phyloP scores from a whole-genome alignment of 495 filamentous ascomycete genomes.

The Chlorociboria aeruginascens region DNA sequence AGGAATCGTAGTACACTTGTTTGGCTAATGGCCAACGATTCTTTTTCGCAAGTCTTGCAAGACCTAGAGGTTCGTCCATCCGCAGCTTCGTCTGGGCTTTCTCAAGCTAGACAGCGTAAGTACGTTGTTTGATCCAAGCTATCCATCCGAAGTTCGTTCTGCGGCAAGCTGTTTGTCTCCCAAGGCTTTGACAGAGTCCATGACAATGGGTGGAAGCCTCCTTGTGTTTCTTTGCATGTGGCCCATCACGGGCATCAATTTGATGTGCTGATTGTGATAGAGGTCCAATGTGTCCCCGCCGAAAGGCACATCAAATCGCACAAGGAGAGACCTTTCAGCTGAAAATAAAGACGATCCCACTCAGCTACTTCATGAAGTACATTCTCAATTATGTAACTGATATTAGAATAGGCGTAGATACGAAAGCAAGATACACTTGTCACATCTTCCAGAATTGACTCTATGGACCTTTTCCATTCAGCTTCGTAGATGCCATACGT shows the following conservation, averaged over 20 bases:
- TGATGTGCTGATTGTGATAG: neutral
- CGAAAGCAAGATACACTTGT: neutral
- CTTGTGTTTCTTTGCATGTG: no score
- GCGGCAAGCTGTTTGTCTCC: no score
- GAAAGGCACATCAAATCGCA: slow-evolving; percentile 8
- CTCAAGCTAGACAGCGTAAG: no score
- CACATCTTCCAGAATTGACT: neutral
- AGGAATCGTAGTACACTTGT: no score
- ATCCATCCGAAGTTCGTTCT: no score
- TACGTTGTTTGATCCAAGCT: no score
- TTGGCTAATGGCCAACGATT: no score
- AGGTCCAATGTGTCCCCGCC: slow-evolving; percentile 7
- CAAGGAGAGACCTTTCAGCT: slow-evolving; percentile 1
- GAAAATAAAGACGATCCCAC: slow-evolving; percentile 4
- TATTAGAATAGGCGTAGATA: neutral
- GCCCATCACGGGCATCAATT: neutral
- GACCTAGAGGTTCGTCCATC: no score
- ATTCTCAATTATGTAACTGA: slow-evolving; percentile 1
- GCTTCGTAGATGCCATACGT: neutral
- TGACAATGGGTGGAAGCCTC: no score
- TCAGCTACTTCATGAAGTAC: slow-evolving; percentile 1
- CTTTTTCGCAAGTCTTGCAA: no score
- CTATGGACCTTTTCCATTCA: neutral
- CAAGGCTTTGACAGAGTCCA: no score
- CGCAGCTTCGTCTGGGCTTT: no score